Evolutionary conservation across 1,284 basidiomycete genomes (phyloP).

Genomic region (Anthracocystis setariae): DNA sequence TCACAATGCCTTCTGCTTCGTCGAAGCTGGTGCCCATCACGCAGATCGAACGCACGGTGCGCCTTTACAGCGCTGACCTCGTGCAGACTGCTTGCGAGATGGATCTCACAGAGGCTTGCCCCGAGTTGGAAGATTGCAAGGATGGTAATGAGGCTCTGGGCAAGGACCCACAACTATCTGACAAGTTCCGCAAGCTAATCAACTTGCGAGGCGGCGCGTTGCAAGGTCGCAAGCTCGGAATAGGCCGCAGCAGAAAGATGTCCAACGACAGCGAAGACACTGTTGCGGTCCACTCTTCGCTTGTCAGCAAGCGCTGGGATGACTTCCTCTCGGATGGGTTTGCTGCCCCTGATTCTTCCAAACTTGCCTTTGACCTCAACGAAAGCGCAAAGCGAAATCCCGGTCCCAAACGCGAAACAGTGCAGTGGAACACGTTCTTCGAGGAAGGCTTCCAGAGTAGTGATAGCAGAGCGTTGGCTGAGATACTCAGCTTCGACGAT

Average conservation of each 20-base stretch:
- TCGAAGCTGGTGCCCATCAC: constrained; percentile 60
- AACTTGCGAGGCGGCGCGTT: constrained; percentile 49
- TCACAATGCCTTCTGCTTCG: constrained; percentile 31
- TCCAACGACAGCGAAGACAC: constrained; percentile 23
- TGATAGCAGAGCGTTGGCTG: constrained; percentile 38
- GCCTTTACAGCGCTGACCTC: constrained; percentile 61
- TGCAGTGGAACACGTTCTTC: constrained; percentile 63
- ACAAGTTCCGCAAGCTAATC: constrained; percentile 62
- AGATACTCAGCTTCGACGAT: constrained; percentile 62
- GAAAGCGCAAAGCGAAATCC: constrained; percentile 57
- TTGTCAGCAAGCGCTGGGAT: constrained; percentile 60
- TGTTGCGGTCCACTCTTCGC: constrained; percentile 46
- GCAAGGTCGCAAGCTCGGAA: constrained; percentile 27
- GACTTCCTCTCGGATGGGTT: constrained; percentile 62
- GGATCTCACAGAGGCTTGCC: constrained; percentile 37
- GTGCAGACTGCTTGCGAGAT: constrained; percentile 58
- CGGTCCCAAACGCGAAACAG: constrained; percentile 39
- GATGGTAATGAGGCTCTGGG: constrained; percentile 32
- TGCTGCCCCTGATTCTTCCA: constrained; percentile 56
- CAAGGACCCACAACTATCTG: constrained; percentile 59
- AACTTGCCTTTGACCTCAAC: constrained; percentile 62
- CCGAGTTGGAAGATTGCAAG: constrained; percentile 56
- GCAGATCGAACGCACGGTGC: constrained; percentile 59
- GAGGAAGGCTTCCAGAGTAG: constrained; percentile 47
- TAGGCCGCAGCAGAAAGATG: not conserved